Conservation (phyloP, 176 grass and related monocot species). For the Carex pumila region DNA sequence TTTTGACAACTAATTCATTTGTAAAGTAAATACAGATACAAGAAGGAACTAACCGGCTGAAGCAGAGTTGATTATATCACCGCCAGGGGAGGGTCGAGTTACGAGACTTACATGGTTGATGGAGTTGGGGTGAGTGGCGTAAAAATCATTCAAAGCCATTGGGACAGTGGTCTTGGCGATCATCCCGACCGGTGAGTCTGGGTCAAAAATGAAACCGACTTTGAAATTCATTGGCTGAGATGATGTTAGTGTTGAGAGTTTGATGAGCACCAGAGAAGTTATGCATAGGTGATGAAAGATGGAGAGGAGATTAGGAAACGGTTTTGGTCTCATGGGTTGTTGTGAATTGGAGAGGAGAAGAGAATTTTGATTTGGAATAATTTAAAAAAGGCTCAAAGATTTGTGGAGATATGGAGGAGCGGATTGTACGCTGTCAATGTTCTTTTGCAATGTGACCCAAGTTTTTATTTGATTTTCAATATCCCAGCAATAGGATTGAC, state of each 20-base stretch:
- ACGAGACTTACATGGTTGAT: constrained; percentile 35
- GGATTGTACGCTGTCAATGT: too few relatives aligned
- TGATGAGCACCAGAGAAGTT: background rate
- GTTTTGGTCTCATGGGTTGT: background rate
- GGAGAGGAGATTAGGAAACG: background rate
- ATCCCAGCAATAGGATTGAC: too few relatives aligned
- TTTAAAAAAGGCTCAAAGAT: too few relatives aligned
- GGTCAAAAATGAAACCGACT: constrained; percentile 49
- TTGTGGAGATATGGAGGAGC: background rate
- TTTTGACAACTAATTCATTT: background rate
- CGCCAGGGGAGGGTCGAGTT: constrained; percentile 24
- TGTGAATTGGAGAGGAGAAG: background rate
- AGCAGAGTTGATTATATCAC: constrained; percentile 20
- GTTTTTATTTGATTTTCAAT: too few relatives aligned
- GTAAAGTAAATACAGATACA: background rate
- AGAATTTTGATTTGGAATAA: background rate
- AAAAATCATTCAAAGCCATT: constrained; percentile 62
- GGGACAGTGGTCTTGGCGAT: constrained; percentile 29
- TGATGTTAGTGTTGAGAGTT: background rate
- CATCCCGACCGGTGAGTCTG: constrained; percentile 30
- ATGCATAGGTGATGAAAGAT: background rate
- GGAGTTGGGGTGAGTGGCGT: constrained; percentile 24
- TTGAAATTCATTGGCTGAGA: constrained; percentile 24
- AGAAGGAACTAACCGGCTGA: constrained; percentile 27
- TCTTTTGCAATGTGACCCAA: too few relatives aligned